Base-by-base conservation (phyloP, 345 rosid species). In the Moricandia moricandioides region DNA sequence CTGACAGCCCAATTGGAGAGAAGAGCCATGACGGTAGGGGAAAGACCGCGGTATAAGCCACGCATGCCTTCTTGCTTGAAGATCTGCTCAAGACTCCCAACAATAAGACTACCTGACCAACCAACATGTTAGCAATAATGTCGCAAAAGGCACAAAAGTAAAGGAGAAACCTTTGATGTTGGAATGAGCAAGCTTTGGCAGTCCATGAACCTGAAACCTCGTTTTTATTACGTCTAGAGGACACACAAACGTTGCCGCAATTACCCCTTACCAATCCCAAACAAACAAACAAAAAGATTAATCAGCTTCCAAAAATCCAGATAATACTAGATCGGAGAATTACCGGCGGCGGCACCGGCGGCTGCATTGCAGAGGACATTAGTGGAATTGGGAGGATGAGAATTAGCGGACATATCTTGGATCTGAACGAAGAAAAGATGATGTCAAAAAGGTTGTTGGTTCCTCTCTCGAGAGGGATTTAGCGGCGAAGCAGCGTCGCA, bases 311-410 rank as follows among this genome's bases (percentile, higher is more conserved):
- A 55, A 24, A 55, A 24, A 72, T 34, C 39, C n/a, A 17, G 4
- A 14, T 8, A 34, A 29, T 6, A 61, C 14, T 4, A 13, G 31
- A 71, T 61, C 10, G 6, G 31, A 47, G 49, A 10, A 72, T 13
- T 75, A 90, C 96, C 95, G 6, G 98, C 98, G 10, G 96, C 89
- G 16, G 98, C 98, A 35, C 98, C 98, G 27, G 98, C 90, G 54
- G 85, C 95, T 7, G 95, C 98, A 72, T 92, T 90, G 83, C 93
- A 89, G 79, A 91, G 88, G 67, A 86, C 78, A n/a, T 74, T 84
- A 77, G 24, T 71, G 81, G 91, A 78, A 72, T 65, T 83, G 80
- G 81, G 84, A 79, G 33, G 78, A 73, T 86, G 90, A 73, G 91
- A 82, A 78, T 84, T 84, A 77, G 78, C 31, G 52, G 90, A 49